Percentiles rank a stretch among this genome's conserved stretches.
These are phyloP conservation scores for Pseudonitzschia delicatissima DNA, from an alignment of 108 stramenopile species.

Conservation along the genomic window DNA sequence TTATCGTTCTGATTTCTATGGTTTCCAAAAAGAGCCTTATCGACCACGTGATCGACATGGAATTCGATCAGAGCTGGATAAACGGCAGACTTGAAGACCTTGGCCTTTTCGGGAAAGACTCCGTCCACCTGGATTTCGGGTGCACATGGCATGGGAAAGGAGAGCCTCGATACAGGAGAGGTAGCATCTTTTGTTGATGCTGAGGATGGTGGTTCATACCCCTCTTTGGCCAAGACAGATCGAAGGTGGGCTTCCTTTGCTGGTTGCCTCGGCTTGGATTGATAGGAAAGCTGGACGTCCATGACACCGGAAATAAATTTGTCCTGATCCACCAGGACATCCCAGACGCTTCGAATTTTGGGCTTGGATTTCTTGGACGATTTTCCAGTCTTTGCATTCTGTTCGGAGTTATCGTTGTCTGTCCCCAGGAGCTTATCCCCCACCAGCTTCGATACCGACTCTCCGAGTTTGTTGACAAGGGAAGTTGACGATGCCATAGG, in stretches of 20 bases:
- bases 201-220: constrained; percentile 58
- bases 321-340: constrained; percentile 77
- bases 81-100: constrained; percentile 92
- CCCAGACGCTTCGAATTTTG: constrained; percentile 54
- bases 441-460: constrained; percentile 56
- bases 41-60: constrained; percentile 48
- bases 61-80: constrained; percentile 96
- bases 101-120: constrained; percentile 54
- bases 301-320: constrained; percentile 78
- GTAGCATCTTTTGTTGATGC: constrained; percentile 21
- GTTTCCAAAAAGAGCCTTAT: constrained; percentile 28
- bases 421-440: constrained; percentile 35
- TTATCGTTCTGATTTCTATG: neutral
- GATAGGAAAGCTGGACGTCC: constrained; percentile 65
- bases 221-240: constrained; percentile 60
- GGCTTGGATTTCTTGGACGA: constrained; percentile 5
- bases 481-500: neutral
- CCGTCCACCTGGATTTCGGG: constrained; percentile 82
- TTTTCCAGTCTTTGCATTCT: neutral
- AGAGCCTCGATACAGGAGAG: neutral
- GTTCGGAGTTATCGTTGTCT: neutral
- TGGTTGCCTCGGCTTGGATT: constrained; percentile 77
- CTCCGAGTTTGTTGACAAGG: constrained; percentile 40
- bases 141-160: constrained; percentile 92
- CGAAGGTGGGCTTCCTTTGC: constrained; percentile 84